These are phyloP conservation scores for Lolium perenne DNA, from an alignment of 176 grass and related monocot genomes.

Conservation along the genomic window DNA sequence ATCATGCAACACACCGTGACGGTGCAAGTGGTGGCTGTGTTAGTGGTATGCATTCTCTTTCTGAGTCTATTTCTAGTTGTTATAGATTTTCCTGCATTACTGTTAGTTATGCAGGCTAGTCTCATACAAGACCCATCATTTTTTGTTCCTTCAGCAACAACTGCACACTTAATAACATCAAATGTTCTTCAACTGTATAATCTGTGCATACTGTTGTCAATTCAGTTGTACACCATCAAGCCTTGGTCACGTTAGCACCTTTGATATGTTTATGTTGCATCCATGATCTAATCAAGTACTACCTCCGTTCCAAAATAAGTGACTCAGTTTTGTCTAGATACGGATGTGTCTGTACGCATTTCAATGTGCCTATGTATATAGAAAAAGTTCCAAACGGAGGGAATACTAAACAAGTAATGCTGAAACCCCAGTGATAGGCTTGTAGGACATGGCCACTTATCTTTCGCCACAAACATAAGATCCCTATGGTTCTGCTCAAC, in stretches of 20 bases:
- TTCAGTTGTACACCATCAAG: neutral
- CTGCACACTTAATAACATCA: neutral
- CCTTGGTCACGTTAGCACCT: neutral
- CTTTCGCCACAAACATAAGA: too few species aligned
- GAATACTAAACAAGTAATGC: neutral
- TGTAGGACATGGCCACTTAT: neutral
- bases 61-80: constrained; percentile 17
- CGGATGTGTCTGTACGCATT: too few species aligned
- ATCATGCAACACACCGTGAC: constrained; percentile 90
- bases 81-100: neutral
- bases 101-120: neutral
- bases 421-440: neutral
- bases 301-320: too few species aligned
- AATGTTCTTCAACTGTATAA: neutral
- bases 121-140: neutral
- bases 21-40: constrained; percentile 92
- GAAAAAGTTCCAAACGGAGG: too few species aligned
- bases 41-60: constrained; percentile 64
- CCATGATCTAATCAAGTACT: neutral
- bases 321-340: too few species aligned
- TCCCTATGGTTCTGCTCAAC: too few species aligned
- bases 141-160: constrained; percentile 11
- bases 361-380: too few species aligned
- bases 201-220: neutral
- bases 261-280: neutral